Conservation (phyloP, 2,329 filamentous ascomycete species). For the Fusarium sp. region DNA sequence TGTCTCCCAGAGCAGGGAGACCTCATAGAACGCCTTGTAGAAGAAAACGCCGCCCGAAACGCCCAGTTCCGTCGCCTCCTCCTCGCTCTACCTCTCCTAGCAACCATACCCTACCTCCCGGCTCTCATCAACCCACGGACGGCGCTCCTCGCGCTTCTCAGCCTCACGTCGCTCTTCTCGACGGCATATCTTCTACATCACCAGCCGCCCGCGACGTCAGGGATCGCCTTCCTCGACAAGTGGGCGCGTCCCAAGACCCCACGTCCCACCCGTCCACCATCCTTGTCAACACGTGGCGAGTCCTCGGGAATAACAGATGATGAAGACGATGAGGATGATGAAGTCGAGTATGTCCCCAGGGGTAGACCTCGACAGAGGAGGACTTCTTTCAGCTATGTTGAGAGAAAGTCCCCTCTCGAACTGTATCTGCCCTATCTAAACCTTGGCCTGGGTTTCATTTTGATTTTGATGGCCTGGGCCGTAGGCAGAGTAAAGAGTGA, state of each 20-base stretch:
- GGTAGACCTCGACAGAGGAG: constrained; percentile 29
- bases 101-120: constrained; percentile 63
- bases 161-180: constrained; percentile 70
- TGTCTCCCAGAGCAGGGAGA: constrained; percentile 68
- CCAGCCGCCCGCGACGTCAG: constrained; percentile 65
- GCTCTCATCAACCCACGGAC: constrained; percentile 49
- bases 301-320: constrained; percentile 25
- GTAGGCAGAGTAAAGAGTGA: constrained; percentile 47
- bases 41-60: constrained; percentile 68
- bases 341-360: constrained; percentile 16
- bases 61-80: constrained; percentile 68
- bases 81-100: constrained; percentile 67
- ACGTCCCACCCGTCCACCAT: constrained; percentile 37
- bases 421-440: constrained; percentile 71
- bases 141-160: constrained; percentile 62
- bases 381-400: constrained; percentile 36
- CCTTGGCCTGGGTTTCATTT: constrained; percentile 62
- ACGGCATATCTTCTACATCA: constrained; percentile 70
- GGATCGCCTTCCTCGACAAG: constrained; percentile 61
- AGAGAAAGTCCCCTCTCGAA: constrained; percentile 60
- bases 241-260: constrained; percentile 49
- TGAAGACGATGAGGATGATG: constrained; percentile 28
- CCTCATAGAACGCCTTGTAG: constrained; percentile 66
- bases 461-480: constrained; percentile 58
- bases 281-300: constrained; percentile 23